Evolutionary conservation across 1,139 yeast species (phyloP).

Genomic region (Saccharomyces hybrid): DNA sequence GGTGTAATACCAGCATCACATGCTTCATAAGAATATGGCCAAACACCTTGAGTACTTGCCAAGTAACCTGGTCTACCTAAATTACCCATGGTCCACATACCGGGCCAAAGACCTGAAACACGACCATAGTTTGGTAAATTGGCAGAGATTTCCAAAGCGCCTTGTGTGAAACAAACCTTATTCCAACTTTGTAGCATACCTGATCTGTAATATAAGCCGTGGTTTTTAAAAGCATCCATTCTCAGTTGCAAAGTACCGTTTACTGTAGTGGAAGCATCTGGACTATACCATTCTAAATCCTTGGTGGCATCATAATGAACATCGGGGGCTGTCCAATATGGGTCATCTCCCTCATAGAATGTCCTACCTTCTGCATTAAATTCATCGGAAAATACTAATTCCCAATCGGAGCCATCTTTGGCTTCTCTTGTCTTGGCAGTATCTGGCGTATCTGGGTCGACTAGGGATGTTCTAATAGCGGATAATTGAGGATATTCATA

Average conservation of each 20-base stretch:
- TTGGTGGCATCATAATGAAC: constrained; percentile 69
- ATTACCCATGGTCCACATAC: constrained; percentile 81
- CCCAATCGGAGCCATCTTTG: constrained; percentile 52
- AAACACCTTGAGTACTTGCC: constrained; percentile 76
- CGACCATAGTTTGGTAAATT: constrained; percentile 62
- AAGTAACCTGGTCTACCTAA: constrained; percentile 74
- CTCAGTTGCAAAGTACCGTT: constrained; percentile 56
- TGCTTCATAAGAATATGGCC: constrained; percentile 74
- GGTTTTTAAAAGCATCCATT: constrained; percentile 66
- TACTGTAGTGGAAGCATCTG: constrained; percentile 65
- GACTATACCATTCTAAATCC: constrained; percentile 83
- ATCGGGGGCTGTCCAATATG: constrained; percentile 70
- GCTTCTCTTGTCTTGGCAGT: constrained; percentile 41
- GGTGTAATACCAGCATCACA: constrained; percentile 87
- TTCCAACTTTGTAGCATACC: constrained; percentile 86
- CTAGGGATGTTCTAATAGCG: constrained; percentile 52
- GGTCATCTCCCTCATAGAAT: constrained; percentile 75
- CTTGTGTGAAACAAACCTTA: constrained; percentile 70
- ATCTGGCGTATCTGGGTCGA: constrained; percentile 74
- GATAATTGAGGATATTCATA: constrained; percentile 52
- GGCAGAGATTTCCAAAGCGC: constrained; percentile 60
- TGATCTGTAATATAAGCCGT: constrained; percentile 63
- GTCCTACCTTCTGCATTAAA: constrained; percentile 75
- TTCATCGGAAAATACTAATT: constrained; percentile 71
- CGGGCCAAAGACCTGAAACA: constrained; percentile 78